phyloP scores from a whole-genome alignment of 2,329 filamentous ascomycete genomes.

The Exophiala oligosperma region DNA sequence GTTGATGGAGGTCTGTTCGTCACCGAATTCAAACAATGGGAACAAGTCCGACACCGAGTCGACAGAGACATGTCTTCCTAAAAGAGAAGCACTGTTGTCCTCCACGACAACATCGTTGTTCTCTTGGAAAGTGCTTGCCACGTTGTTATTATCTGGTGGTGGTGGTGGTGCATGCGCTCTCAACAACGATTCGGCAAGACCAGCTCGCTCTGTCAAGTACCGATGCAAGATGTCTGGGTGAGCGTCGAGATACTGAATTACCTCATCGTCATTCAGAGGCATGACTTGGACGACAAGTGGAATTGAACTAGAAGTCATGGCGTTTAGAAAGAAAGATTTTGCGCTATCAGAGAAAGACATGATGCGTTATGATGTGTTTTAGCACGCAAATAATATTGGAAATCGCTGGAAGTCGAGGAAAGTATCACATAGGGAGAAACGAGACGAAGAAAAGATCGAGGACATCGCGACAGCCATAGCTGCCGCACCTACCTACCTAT shows the following conservation, averaged over 20 bases:
- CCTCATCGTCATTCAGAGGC: constrained; percentile 7
- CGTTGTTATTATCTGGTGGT: background rate
- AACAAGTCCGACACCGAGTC: background rate
- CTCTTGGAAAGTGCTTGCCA: background rate
- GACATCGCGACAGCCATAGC: background rate
- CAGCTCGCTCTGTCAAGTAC: constrained; percentile 13
- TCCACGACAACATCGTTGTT: background rate
- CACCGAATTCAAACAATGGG: background rate
- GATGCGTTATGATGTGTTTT: background rate
- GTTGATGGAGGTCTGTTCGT: background rate
- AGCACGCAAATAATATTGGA: background rate
- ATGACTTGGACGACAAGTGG: constrained; percentile 6
- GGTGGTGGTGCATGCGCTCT: background rate
- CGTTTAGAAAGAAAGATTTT: constrained; percentile 14
- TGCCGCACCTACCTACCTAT: background rate
- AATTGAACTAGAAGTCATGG: background rate
- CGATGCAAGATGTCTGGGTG: constrained; percentile 11
- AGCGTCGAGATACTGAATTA: constrained; percentile 18
- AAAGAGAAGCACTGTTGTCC: too few relatives aligned
- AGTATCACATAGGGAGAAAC: background rate
- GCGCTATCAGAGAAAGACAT: constrained; percentile 15
- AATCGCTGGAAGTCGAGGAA: background rate
- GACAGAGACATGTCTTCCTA: background rate
- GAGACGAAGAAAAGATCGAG: background rate
- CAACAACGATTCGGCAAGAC: constrained; percentile 4